A percentile compares a stretch with the other conserved stretches of the same genome.
These are phyloP conservation scores for Blepharisma japonicum DNA, from an alignment of 73 alveolate genomes.

Conservation along the genomic window DNA sequence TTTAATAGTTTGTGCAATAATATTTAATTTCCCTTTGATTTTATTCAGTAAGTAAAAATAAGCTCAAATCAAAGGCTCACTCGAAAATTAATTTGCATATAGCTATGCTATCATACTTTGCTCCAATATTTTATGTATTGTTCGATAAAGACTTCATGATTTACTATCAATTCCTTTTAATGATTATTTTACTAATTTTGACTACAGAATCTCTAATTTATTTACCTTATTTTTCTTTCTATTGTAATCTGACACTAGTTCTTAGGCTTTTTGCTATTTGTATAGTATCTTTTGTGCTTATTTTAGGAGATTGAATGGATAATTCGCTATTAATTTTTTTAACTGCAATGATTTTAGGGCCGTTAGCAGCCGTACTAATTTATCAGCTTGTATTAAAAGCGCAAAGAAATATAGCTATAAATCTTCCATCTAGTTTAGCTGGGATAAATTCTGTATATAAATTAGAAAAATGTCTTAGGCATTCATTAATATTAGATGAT, in stretches of 20 bases:
- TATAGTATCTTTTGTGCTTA: background rate
- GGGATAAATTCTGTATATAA: background rate
- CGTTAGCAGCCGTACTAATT: background rate
- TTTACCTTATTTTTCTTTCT: background rate
- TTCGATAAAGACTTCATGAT: background rate
- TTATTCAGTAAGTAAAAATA: background rate
- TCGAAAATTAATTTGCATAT: background rate
- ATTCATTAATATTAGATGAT: background rate
- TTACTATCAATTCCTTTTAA: background rate
- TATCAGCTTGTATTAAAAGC: background rate
- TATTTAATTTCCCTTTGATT: too few relatives aligned
- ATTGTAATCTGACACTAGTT: background rate
- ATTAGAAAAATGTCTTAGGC: background rate
- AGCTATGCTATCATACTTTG: background rate
- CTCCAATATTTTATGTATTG: background rate
- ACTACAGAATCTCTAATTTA: background rate
- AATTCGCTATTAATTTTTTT: background rate
- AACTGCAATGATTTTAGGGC: background rate
- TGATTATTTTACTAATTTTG: background rate
- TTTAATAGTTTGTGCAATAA: too few relatives aligned
- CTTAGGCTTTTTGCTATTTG: background rate
- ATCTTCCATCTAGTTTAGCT: background rate
- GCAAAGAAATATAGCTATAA: background rate
- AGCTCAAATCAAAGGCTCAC: background rate
- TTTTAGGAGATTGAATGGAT: background rate